These are phyloP conservation scores for Berkeleyomyces rouxiae DNA, from an alignment of 2,329 filamentous ascomycete genomes.

Conservation along the genomic window DNA sequence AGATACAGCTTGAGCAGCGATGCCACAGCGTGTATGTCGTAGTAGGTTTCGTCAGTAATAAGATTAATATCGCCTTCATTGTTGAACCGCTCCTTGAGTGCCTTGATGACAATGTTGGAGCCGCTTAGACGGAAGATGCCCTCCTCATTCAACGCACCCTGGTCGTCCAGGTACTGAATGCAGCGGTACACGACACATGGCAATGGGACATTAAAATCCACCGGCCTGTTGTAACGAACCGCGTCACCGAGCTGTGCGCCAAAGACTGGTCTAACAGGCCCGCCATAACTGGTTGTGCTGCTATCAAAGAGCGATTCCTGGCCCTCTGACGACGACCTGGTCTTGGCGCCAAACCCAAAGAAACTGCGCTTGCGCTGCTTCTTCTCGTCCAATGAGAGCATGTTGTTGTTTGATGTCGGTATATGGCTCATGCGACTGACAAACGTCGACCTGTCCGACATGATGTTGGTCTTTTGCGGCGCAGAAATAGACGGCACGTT, in stretches of 20 bases:
- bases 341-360: slow-evolving; percentile 50
- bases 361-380: slow-evolving; percentile 65
- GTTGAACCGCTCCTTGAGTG: slow-evolving; percentile 84
- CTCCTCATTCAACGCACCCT: slow-evolving; percentile 70
- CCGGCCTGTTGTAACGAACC: slow-evolving; percentile 61
- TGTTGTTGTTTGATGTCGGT: not conserved
- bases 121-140: slow-evolving; percentile 94
- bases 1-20: slow-evolving; percentile 89
- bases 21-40: slow-evolving; percentile 91
- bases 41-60: slow-evolving; percentile 64
- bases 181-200: slow-evolving; percentile 91
- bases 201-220: slow-evolving; percentile 55
- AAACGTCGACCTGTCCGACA: slow-evolving; percentile 71
- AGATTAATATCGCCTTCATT: slow-evolving; percentile 81
- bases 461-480: slow-evolving; percentile 68
- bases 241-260: slow-evolving; percentile 75
- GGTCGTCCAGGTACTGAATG: slow-evolving; percentile 76
- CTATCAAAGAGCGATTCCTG: slow-evolving; percentile 37
- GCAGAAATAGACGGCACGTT: slow-evolving; percentile 48
- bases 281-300: slow-evolving; percentile 30
- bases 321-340: slow-evolving; percentile 40
- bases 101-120: slow-evolving; percentile 89
- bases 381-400: slow-evolving; percentile 48
- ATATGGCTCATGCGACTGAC: slow-evolving; percentile 46
- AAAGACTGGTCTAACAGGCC: slow-evolving; percentile 56